These are phyloP conservation scores for Psophocarpus tetragonolobus DNA, from an alignment of 306 rosid species.

Conservation along the genomic window DNA sequence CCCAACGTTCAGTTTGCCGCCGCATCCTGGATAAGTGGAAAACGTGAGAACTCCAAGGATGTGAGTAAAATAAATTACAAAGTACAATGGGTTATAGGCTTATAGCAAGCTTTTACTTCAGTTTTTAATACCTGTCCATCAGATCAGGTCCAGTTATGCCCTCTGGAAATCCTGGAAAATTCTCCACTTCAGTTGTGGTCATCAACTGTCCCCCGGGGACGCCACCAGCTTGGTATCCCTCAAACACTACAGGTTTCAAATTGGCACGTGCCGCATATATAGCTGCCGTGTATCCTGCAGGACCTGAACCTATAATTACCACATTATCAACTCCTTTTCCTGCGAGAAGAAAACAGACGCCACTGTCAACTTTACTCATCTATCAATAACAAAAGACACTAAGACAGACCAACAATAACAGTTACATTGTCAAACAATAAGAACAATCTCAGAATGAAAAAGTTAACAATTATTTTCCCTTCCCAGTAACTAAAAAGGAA, in stretches of 20 bases:
- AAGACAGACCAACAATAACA: slow-evolving; percentile 11
- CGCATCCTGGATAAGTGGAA: slow-evolving; percentile 44
- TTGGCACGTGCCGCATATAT: slow-evolving; percentile 96
- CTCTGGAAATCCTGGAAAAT: slow-evolving; percentile 95
- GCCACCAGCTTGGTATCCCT: slow-evolving; percentile 91
- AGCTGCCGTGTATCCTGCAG: slow-evolving; percentile 95
- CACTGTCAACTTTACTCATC: slow-evolving; percentile 17
- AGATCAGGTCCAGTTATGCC: slow-evolving; percentile 95
- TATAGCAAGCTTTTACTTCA: background rate
- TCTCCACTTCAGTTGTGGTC: slow-evolving; percentile 98
- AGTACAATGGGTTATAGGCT: background rate
- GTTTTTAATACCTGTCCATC: slow-evolving; percentile 75
- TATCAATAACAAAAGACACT: background rate
- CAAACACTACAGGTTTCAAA: slow-evolving; percentile 91
- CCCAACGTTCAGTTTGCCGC: slow-evolving; percentile 86
- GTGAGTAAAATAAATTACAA: slow-evolving; percentile 14
- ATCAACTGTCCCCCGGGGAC: slow-evolving; percentile 97
- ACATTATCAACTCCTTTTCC: slow-evolving; percentile 71
- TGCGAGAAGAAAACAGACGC: slow-evolving; percentile 37
- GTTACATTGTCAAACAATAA: slow-evolving; percentile 16
- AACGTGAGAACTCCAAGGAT: slow-evolving; percentile 26
- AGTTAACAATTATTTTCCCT: background rate
- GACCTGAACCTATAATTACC: slow-evolving; percentile 92
- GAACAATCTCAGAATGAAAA: slow-evolving; percentile 6
- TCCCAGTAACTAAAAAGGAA: background rate